These are phyloP conservation scores for Skeletonema menzelii DNA, from an alignment of 108 stramenopile species.

Conservation along the genomic window DNA sequence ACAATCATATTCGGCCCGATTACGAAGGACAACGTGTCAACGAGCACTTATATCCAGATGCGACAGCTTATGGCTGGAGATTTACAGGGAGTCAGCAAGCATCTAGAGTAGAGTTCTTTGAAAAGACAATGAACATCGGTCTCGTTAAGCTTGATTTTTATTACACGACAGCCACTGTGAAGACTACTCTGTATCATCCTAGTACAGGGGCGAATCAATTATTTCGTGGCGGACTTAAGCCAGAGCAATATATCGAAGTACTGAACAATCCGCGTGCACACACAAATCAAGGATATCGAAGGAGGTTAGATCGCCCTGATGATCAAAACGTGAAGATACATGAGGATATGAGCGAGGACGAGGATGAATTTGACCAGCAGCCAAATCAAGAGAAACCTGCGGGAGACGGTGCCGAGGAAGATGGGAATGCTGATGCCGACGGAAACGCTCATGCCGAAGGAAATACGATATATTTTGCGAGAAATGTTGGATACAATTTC, in stretches of 20 bases:
- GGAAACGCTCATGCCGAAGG: not conserved
- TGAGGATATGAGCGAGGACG: constrained; percentile 1
- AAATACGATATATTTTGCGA: constrained; percentile 24
- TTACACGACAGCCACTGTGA: constrained; percentile 58
- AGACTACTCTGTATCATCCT: constrained; percentile 59
- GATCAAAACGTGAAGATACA: not conserved
- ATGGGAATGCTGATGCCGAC: not conserved
- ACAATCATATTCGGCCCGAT: constrained; percentile 46
- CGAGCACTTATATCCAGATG: constrained; percentile 52
- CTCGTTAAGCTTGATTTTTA: constrained; percentile 62
- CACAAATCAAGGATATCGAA: constrained; percentile 29
- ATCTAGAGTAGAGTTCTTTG: constrained; percentile 59
- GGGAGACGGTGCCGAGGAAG: not conserved
- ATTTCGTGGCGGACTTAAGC: constrained; percentile 18
- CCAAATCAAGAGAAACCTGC: not conserved
- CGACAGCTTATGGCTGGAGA: constrained; percentile 55
- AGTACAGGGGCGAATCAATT: constrained; percentile 49
- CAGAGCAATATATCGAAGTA: constrained; percentile 25
- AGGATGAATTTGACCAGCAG: constrained; percentile 28
- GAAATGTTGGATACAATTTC: constrained; percentile 38
- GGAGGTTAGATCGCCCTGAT: constrained; percentile 16
- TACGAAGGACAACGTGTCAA: constrained; percentile 35
- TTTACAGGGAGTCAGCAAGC: constrained; percentile 53
- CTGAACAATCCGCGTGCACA: constrained; percentile 36
- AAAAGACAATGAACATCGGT: constrained; percentile 34